phyloP scores from a whole-genome alignment of 2,329 filamentous ascomycete species.

The Zarea fungicola region DNA sequence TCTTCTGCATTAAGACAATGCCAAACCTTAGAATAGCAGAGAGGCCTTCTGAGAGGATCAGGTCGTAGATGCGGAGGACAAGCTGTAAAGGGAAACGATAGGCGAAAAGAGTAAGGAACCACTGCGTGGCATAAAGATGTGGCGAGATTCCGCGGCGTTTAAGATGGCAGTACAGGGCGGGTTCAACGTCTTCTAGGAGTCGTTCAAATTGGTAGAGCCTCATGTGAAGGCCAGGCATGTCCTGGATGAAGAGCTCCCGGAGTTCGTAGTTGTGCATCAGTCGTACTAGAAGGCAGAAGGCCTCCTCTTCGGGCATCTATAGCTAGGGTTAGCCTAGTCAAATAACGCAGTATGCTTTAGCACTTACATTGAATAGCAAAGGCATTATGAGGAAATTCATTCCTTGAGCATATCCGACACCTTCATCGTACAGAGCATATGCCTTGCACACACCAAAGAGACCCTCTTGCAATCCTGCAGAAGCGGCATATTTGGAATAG shows the following conservation, averaged over 20 bases:
- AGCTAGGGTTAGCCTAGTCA: conserved; percentile 19
- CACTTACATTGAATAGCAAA: conserved; percentile 78
- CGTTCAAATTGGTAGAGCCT: conserved; percentile 94
- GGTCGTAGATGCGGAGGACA: conserved; percentile 91
- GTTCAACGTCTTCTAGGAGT: conserved; percentile 87
- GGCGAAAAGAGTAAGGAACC: conserved; percentile 97
- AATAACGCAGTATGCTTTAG: background rate
- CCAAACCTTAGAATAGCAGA: conserved; percentile 93
- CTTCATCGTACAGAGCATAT: conserved; percentile 92
- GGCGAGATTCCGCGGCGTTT: conserved; percentile 81
- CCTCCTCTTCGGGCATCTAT: conserved; percentile 93
- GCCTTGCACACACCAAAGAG: conserved; percentile 96
- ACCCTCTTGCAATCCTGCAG: conserved; percentile 85
- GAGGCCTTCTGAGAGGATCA: conserved; percentile 89
- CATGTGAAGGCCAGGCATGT: conserved; percentile 94
- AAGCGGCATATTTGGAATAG: conserved; percentile 92
- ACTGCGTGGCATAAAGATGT: conserved; percentile 94
- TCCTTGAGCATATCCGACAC: conserved; percentile 92
- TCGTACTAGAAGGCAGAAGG: conserved; percentile 86
- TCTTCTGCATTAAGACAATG: conserved; percentile 94
- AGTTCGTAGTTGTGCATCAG: conserved; percentile 96
- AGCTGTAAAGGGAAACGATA: conserved; percentile 96
- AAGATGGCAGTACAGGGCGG: conserved; percentile 90
- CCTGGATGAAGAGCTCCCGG: conserved; percentile 86
- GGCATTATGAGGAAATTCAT: conserved; percentile 99